Conservation (phyloP, 768 basidiomycete genomes). For the Tricholoma saponaceum region DNA sequence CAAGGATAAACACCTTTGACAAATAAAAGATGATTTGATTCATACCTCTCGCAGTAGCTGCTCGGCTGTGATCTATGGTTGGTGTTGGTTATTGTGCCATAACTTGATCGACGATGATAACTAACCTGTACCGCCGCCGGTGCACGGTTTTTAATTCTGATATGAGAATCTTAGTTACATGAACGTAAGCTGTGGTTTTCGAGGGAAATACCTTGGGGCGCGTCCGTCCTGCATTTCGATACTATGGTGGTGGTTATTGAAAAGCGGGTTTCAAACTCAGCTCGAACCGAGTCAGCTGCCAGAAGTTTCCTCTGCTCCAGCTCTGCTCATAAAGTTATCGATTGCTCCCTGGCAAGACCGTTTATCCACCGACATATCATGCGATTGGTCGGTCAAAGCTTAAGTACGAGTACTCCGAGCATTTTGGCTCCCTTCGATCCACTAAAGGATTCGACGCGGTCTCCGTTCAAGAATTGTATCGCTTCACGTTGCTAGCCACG, state of each 20-base stretch:
- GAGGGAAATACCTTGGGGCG: constrained; percentile 56
- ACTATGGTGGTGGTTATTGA: background rate
- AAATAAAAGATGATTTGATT: background rate
- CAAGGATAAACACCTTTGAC: background rate
- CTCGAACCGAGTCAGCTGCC: no score
- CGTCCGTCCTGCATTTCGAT: constrained; percentile 71
- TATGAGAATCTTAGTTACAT: constrained; percentile 1
- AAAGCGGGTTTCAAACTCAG: background rate
- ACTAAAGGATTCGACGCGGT: no score
- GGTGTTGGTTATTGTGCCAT: constrained; percentile 6
- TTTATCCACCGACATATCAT: no score
- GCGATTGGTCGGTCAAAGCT: no score
- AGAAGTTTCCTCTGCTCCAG: no score
- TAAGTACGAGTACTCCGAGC: no score
- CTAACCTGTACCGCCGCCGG: constrained; percentile 88
- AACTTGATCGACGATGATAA: constrained; percentile 5
- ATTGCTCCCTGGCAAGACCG: no score
- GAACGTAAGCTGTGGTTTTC: background rate
- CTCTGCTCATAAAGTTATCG: no score
- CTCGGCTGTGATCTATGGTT: constrained; percentile 88
- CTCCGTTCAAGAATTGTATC: no score
- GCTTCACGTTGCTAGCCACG: no score
- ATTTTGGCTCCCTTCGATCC: no score
- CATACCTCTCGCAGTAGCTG: constrained; percentile 91
- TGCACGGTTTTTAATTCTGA: constrained; percentile 91